These are phyloP conservation scores for Corylus avellana DNA, from an alignment of 306 rosid species.

Conservation along the genomic window DNA sequence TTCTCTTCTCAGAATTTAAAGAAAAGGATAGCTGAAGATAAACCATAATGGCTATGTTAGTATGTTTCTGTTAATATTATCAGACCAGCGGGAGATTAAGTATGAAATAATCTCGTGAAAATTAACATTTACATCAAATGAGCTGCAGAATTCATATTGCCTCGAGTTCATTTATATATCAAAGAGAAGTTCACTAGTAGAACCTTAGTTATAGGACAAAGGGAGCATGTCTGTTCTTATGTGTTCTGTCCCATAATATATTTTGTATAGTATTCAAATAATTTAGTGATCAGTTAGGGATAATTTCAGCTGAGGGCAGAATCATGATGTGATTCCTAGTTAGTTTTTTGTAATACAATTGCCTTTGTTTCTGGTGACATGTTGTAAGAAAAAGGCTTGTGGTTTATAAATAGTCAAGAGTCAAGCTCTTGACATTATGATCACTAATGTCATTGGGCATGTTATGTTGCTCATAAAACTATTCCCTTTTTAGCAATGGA, in stretches of 20 bases:
- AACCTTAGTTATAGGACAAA: neutral
- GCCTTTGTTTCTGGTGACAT: no score
- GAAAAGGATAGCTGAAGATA: neutral
- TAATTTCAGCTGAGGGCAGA: neutral
- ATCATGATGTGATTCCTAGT: no score
- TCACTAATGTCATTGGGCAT: neutral
- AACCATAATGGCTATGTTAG: neutral
- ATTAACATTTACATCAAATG: neutral
- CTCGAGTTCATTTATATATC: neutral
- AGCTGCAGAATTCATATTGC: no score
- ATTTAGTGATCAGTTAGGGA: neutral
- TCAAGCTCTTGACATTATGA: neutral
- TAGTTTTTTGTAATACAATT: no score
- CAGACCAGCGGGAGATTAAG: neutral
- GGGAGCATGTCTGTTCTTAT: neutral
- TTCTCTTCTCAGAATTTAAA: no score
- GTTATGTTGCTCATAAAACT: neutral
- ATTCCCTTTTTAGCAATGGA: neutral
- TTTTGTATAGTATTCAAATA: neutral
- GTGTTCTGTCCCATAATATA: neutral
- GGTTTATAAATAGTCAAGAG: neutral
- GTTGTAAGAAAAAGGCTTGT: no score
- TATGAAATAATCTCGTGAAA: neutral
- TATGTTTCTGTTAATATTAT: neutral
- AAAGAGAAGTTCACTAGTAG: neutral